Evolutionary conservation across 208 protist species (phyloP), one percentile per base, ranked within the genome.

Genomic region (Leishmania major): DNA sequence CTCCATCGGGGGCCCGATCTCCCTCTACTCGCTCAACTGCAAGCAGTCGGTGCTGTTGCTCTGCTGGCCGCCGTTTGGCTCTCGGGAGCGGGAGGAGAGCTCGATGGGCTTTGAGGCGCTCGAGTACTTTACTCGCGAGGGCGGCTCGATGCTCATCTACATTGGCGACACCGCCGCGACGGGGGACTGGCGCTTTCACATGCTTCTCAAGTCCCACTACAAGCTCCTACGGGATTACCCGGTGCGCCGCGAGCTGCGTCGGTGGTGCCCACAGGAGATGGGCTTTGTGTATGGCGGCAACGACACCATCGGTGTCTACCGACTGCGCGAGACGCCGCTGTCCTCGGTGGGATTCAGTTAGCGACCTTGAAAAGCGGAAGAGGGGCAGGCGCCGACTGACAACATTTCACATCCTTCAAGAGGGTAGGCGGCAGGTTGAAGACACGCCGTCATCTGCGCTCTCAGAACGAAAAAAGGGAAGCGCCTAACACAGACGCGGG

Each of bases 21-120:
- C 89, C 0, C 59, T 97, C 17, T 90, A 96, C 59, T 98, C 95
- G n/a, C 77, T 95, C 15, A 77, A 90, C 70, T 96, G 93, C 81
- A 71, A 70, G n/a, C 91, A 83, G n/a, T 85, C 89, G 5, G 92
- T 90, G 53, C 80, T 98, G 53, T 85, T 98, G 66, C 85, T 98
- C 64, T 96, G 91, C 81, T 98, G 95, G 94, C 95, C 95, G 0
- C 95, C 95, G 11, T 98, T 98, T 80, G 95, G 95, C 64, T 95
- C 93, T 17, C 88, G 93, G 19, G 83, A 95, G 77, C 92, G 95
- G 69, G 95, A 98, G 80, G 93, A 97, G 83, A 96, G 91, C 78
- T 97, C 95, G 53, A 98, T 98, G 95, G 93, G 86, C n/a, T 96
- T 95, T 79, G 95, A 98, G 89, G 87, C 95, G 17, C 88, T 98